phyloP scores from a whole-genome alignment of 1,139 yeast genomes.

The Yamadazyma oceani region DNA sequence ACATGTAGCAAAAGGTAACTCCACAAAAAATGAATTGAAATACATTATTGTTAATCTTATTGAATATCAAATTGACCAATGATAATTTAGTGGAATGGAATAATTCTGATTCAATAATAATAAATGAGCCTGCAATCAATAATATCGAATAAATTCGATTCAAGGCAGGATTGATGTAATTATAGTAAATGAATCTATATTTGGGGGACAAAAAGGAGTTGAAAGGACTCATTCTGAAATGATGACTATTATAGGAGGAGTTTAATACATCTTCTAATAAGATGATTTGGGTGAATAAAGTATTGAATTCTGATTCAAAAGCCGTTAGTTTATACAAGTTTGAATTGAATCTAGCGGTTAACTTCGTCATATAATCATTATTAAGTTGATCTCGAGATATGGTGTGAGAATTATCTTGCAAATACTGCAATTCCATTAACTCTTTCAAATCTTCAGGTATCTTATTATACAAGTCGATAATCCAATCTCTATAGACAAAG shows the following conservation, averaged over 20 bases:
- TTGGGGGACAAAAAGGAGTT: conserved; percentile 24
- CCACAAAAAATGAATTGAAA: conserved; percentile 39
- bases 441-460: conserved; percentile 40
- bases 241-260: conserved; percentile 23
- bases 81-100: conserved; percentile 70
- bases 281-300: conserved; percentile 32
- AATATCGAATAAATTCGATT: conserved; percentile 42
- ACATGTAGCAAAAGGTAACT: conserved; percentile 62
- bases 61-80: conserved; percentile 52
- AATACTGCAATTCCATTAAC: conserved; percentile 34
- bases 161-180: conserved; percentile 45
- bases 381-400: conserved; percentile 40
- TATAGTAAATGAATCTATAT: conserved; percentile 32
- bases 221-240: conserved; percentile 26
- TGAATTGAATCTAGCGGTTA: conserved; percentile 39
- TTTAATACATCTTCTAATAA: conserved; percentile 45
- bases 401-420: conserved; percentile 17
- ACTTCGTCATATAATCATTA: conserved; percentile 29
- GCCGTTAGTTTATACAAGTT: conserved; percentile 42
- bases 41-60: conserved; percentile 19
- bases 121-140: conserved; percentile 42
- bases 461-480: conserved; percentile 28
- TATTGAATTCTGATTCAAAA: conserved; percentile 41
- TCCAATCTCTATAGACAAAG: conserved; percentile 43
- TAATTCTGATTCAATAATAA: conserved; percentile 70